Base-by-base conservation (phyloP, 2,329 filamentous ascomycete species). In the Colletotrichum cuscutae region DNA sequence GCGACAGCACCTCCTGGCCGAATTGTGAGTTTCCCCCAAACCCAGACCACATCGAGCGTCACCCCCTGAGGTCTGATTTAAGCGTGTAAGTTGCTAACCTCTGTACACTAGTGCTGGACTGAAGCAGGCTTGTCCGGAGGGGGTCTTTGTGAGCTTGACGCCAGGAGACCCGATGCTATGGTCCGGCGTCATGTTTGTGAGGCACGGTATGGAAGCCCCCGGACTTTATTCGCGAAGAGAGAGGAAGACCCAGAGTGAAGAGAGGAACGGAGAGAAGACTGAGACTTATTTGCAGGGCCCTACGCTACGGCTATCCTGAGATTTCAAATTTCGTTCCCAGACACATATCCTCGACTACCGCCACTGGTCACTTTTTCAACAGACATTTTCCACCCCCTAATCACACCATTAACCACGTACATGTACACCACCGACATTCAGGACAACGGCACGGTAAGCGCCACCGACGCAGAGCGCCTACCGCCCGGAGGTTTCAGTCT, bases 351-450 rank as follows among this genome's bases (percentile, higher is more conserved):
- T 13, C 84, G 88, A 64, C 84, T 94, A 24, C 94, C 96, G 63
- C 97, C 97, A 11, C 87, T 95, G 22, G 90, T 99, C 76, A 96
- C 93, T 67, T 98, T 99, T 82, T 90, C 91, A 58, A 97, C 94
- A 77, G 96, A 98, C 80, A 93, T 98, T 76, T 99, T 98, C 82
- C 96, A 99, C 81, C 96, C 96, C 22, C 88, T 99, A 54, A 92
- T 98, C 76, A 95, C 95, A 8, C 95, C 97, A 49, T 88, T 97
- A 74, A 98, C 95, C n/a, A 98, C 95, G 4, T 97, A 98, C 83
- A 97, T 94, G 80, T 97, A 97, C 85, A 93, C 94, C 54, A 95
- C 94, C 74, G 92, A 93, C 70, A 90, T 93, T 46, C 90, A 93
- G 74, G 92, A 91, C 74, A 89, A 89, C 68, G 94, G 94, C 60